These are phyloP conservation scores for Pythium coloratum DNA, from an alignment of 352 stramenopile genomes.

Conservation along the genomic window DNA sequence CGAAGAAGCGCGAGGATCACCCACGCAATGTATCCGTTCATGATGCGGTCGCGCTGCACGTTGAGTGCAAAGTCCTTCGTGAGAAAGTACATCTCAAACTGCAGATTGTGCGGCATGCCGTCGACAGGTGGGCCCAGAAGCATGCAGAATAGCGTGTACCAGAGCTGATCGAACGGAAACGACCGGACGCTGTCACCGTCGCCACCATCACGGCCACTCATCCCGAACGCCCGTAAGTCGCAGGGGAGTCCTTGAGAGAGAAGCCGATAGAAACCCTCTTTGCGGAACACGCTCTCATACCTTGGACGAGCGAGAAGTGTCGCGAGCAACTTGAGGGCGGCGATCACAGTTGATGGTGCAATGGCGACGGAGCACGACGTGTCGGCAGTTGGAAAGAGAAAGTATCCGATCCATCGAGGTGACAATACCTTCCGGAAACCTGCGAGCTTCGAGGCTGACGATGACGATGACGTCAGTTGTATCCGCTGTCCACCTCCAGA, in stretches of 20 bases:
- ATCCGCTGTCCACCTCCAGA: constrained; percentile 31
- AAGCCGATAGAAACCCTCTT: constrained; percentile 70
- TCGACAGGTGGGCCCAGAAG: constrained; percentile 61
- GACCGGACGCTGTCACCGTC: not conserved
- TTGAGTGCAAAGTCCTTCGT: constrained; percentile 73
- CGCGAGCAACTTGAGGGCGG: constrained; percentile 49
- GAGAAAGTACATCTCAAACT: constrained; percentile 65
- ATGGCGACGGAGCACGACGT: constrained; percentile 26
- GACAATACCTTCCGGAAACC: constrained; percentile 64
- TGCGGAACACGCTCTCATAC: constrained; percentile 62
- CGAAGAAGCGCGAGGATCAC: constrained; percentile 60
- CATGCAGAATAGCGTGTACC: constrained; percentile 67
- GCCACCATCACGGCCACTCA: not conserved
- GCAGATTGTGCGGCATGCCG: constrained; percentile 56
- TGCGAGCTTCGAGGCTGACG: constrained; percentile 37
- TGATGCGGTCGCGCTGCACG: constrained; percentile 48
- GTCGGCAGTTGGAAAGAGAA: constrained; percentile 42
- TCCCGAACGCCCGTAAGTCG: constrained; percentile 31
- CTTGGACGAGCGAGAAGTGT: constrained; percentile 40
- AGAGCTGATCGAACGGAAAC: constrained; percentile 73
- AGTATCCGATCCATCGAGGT: constrained; percentile 65
- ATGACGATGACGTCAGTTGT: constrained; percentile 38
- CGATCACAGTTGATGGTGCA: constrained; percentile 50
- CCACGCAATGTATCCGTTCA: constrained; percentile 49
- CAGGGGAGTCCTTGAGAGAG: constrained; percentile 62